Base-by-base conservation (phyloP, 176 grass and related monocot species). In the Musa itinerans region DNA sequence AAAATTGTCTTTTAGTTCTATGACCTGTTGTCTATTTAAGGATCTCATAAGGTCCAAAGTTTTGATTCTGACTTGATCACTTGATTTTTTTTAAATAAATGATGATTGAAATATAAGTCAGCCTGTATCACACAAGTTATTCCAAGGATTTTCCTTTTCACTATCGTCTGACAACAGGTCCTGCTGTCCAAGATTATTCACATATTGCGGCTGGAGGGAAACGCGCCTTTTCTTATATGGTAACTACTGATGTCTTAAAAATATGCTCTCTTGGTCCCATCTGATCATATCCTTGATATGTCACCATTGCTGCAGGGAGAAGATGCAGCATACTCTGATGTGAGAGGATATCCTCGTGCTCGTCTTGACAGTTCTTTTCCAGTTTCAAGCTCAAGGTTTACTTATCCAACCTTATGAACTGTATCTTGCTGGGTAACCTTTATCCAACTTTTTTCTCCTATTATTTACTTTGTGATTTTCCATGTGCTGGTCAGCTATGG, bases 291-390 rank as follows among this genome's bases (percentile, higher is more conserved):
- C 19, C 53, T 76, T 61, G 51, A 65, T 22, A 52, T 79, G 0
- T 58, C 12, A 21, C 72, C 84, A 22, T 29, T 78, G 22, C 25
- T 79, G 22, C 75, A 87, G 84, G 82, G 81, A 11, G 65, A 67
- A 81, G 70, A 81, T 76, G 54, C 75, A 67, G 63, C 25, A 48
- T 86, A 81, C 53, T 53, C 10, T 54, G 83, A 77, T 20, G 10
- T 51, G 62, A 83, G 84, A 71, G 81, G 69, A 23, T 78, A 85
- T 14, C 56, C 78, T 75, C 29, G 16, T 25, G 59, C 71, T 23
- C 78, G 65, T 52, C 43, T 78, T 73, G 78, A 82, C 71, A 83
- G 49, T 65, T 78, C 49, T 76, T 83, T 81, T 76, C 65, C 78
- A 65, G 74, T 43, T 15, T 54, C 81, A 16, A 63, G 25, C 66